Evolutionary conservation across 78 protist genomes (phyloP).

Genomic region (Cavenderia fasciculata): DNA sequence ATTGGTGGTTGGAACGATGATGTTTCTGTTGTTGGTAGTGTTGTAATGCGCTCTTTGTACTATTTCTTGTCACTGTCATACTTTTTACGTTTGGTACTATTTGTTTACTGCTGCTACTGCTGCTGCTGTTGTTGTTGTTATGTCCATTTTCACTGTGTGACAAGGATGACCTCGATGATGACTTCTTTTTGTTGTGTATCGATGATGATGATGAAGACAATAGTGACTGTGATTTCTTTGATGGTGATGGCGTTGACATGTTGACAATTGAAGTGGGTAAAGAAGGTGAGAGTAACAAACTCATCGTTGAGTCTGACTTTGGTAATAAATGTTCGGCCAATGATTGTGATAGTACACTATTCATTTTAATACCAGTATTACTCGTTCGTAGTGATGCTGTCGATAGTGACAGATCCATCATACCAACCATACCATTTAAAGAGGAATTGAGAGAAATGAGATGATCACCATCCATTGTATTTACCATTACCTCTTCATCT

Average conservation of each 20-base stretch:
- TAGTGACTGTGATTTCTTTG: background rate
- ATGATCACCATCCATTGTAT: too few species aligned
- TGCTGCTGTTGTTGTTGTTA: background rate
- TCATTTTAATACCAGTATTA: slow-evolving; percentile 1
- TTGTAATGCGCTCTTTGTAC: background rate
- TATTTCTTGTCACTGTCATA: background rate
- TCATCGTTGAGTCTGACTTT: background rate
- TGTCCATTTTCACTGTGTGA: too few species aligned
- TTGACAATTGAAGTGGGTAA: background rate
- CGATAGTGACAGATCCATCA: too few species aligned
- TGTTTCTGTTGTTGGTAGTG: background rate
- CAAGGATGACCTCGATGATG: background rate
- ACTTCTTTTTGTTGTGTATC: background rate
- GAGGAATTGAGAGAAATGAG: too few species aligned
- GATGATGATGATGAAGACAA: background rate
- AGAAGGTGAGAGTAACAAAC: background rate
- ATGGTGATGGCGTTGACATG: background rate
- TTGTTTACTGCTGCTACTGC: background rate
- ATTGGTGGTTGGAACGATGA: background rate
- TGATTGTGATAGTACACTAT: slow-evolving; percentile 8
- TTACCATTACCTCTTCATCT: too few species aligned
- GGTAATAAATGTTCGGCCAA: background rate
- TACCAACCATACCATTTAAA: too few species aligned
- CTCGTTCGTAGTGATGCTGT: too few species aligned
- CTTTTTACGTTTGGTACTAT: background rate